These are phyloP conservation scores for Pinus albicaulis DNA, from an alignment of 75 land plant genomes.

Conservation along the genomic window DNA sequence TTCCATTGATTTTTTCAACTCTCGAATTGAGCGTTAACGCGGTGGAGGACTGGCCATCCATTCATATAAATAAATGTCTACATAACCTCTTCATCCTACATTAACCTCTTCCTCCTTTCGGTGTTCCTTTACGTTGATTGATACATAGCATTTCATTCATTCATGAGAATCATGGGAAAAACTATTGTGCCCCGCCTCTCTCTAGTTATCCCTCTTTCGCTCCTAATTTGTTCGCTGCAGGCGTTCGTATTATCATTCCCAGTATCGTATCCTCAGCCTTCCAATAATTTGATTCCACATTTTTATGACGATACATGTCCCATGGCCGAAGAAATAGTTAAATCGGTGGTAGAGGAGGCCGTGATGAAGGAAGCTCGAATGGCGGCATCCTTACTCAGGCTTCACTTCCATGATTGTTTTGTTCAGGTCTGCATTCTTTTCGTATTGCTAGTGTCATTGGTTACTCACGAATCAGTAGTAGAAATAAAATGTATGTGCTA, in stretches of 20 bases:
- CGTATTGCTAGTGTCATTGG: no score
- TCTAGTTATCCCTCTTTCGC: neutral
- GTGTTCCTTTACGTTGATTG: no score
- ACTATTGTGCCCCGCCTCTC: no score
- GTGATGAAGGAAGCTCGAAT: conserved; percentile 7
- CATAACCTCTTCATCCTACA: no score
- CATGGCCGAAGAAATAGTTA: conserved; percentile 12
- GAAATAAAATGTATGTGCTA: neutral
- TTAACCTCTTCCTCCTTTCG: no score
- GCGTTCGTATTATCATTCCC: neutral
- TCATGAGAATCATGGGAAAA: no score
- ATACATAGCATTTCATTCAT: no score
- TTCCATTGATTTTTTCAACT: no score
- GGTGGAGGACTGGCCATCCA: no score
- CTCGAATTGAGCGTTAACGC: no score
- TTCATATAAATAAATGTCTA: no score
- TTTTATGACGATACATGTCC: conserved; percentile 22
- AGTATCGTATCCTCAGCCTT: neutral
- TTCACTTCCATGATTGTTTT: conserved; percentile 46
- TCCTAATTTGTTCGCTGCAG: neutral
- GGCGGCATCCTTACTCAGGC: conserved; percentile 28
- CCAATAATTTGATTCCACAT: neutral
- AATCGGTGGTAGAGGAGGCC: conserved; percentile 4
- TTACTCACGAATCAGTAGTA: no score
- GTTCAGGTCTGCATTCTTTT: conserved; percentile 13